Evolutionary conservation across 805 yeast species (phyloP).

Genomic region (Cyberlindnera euphorbiiphila): DNA sequence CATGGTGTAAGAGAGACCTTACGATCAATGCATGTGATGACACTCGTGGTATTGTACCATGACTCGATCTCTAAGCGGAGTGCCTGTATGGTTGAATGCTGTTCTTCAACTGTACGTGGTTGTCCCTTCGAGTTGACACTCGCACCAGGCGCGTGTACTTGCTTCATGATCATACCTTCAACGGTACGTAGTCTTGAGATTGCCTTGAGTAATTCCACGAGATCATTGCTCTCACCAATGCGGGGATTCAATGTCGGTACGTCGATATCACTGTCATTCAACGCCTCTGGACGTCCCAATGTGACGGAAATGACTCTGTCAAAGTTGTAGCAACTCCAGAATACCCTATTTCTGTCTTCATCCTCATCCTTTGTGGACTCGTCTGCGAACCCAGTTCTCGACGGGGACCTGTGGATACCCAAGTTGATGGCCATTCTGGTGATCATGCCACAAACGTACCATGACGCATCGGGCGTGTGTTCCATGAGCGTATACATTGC

Average conservation of each 20-base stretch:
- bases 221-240: slow-evolving; percentile 38
- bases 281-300: slow-evolving; percentile 45
- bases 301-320: slow-evolving; percentile 47
- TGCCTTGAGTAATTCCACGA: slow-evolving; percentile 37
- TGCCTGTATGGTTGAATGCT: slow-evolving; percentile 3
- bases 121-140: slow-evolving; percentile 21
- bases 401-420: slow-evolving; percentile 38
- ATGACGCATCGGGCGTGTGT: slow-evolving; percentile 44
- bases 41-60: slow-evolving; percentile 31
- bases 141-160: slow-evolving; percentile 43
- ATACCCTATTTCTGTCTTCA: slow-evolving; percentile 36
- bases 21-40: slow-evolving; percentile 18
- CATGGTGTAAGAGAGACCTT: slow-evolving; percentile 9
- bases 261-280: slow-evolving; percentile 49
- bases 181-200: slow-evolving; percentile 42
- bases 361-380: slow-evolving; percentile 24
- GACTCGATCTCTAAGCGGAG: slow-evolving; percentile 30
- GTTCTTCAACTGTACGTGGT: slow-evolving; percentile 7
- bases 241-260: slow-evolving; percentile 39
- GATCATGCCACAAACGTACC: slow-evolving; percentile 49
- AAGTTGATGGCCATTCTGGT: slow-evolving; percentile 41
- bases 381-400: slow-evolving; percentile 6
- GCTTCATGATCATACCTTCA: slow-evolving; percentile 43
- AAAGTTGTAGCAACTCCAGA: slow-evolving; percentile 47
- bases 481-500: slow-evolving; percentile 51